Evolutionary conservation across 805 yeast genomes (phyloP), one percentile per base, ranked within the genome.

Genomic region (Naumovozyma dairenensis): DNA sequence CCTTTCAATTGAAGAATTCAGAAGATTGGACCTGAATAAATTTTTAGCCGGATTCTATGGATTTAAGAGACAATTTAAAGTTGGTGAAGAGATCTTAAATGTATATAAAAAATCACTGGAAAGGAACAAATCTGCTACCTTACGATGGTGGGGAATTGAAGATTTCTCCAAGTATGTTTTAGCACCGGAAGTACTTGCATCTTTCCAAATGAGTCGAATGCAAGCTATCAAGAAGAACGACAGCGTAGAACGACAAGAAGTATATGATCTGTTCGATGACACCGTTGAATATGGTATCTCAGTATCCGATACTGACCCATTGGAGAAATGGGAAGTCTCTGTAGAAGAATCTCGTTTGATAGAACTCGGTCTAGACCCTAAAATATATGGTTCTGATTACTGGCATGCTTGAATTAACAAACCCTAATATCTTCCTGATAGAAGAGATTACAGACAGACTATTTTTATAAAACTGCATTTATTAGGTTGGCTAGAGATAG

Each of bases 1-100:
- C 1, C 56, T 79, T 41, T 63, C 79, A 0, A 59, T 56, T 18
- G 49, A 55, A 16, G 79, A 72, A 34, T 58, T 73, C 17, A 59
- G 67, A 42, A 60, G 58, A 12, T 45, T 74, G 7, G 65, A 71
- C 14, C 66, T 75, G 55, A 42, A 53, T 12, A 46, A 52, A 21
- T 75, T 69, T 45, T 47, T 60, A 3, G 74, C 74, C 18, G 87
- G 89, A 0, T 80, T 66, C 46, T 67, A 68, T 40, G 89, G 87
- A 0, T 51, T 70, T 21, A 64, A 63, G 40, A 60, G 87, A 35
- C 81, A 78, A 41, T 57, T 66, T 35, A 50, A 60, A 12, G 63
- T 79, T 1, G 67, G 78, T 1, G 48, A 58, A 19, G 43, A 60
- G 26, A 67, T 80, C 12, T 37, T 55, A n/a, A 47, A 51, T 2